Base-by-base conservation (phyloP, 2,329 filamentous ascomycete genomes). In the Chalaropsis ovoidea region DNA sequence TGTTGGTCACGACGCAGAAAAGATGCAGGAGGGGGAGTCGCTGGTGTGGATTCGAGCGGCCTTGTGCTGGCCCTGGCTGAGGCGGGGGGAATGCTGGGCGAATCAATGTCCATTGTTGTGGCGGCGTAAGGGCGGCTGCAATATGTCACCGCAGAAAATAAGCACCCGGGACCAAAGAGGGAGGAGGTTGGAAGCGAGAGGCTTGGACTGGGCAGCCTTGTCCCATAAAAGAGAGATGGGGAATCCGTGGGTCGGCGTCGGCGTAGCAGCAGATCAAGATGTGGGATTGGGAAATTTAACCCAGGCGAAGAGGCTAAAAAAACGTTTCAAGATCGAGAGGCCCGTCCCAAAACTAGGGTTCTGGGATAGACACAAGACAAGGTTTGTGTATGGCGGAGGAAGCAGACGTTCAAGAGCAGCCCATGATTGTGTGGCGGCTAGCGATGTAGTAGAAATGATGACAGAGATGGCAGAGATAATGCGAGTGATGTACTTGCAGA, bases 61-160 rank as follows among this genome's bases (percentile, higher is more conserved):
- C 60, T 63, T 52, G 47, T 52, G 47, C 60, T 63, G 58, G 39
- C 52, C 19, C 47, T 63, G 24, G 31, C n/a, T 45, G 24, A 47
- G 31, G 47, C 19, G 61, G 63, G 66, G 61, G 63, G 66, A 63
- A 65, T 61, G 47, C 60, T 58, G 22, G 63, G 66, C 63, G 63
- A 64, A 60, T 64, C 24, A 52, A 49, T 60, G 7, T 64, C 58
- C 66, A 63, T 65, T 43, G 45, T 58, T 22, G 41, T 47, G 49
- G 52, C 22, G 49, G 35, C 49, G 49, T 54, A 62, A 49, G 42
- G 61, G 52, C 22, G 43, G 41, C 31, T 39, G 24, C 45, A 64
- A 19, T 35, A 24, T 52, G 47, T 52, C 11, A 43, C 24, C 19
- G 19, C 35, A n/a, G 41, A 64, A 35, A 47, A 39, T 7, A 22